Conservation (phyloP, 1,284 basidiomycete species). For the Mrakiaceae sp. region DNA sequence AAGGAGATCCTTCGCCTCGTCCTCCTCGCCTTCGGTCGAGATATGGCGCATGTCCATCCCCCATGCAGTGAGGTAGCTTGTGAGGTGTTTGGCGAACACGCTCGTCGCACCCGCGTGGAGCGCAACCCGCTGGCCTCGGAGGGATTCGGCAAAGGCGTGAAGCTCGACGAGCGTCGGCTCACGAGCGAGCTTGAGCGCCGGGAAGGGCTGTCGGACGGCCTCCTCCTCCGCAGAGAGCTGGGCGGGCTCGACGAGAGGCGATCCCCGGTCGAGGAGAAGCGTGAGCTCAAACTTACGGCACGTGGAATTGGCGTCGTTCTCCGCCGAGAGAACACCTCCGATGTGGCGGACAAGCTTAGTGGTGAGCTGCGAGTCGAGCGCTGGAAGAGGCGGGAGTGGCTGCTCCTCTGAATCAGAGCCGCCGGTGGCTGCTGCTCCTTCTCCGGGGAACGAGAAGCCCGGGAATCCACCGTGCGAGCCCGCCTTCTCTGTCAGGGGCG, state of each 20-base stretch:
- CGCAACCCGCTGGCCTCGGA: constrained; percentile 67
- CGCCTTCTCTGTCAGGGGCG: constrained; percentile 9
- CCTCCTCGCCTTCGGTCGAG: constrained; percentile 39
- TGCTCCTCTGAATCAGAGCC: too few species aligned
- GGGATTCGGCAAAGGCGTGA: constrained; percentile 59
- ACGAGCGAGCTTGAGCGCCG: constrained; percentile 41
- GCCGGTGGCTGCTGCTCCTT: neutral
- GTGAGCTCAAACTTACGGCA: constrained; percentile 33
- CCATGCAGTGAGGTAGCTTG: constrained; percentile 85
- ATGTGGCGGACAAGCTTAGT: constrained; percentile 55
- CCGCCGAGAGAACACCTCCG: constrained; percentile 45
- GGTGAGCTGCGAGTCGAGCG: constrained; percentile 52
- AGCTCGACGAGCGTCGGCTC: constrained; percentile 71
- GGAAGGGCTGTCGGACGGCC: constrained; percentile 40
- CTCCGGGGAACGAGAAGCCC: neutral
- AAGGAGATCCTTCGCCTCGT: constrained; percentile 17
- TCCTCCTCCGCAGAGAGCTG: constrained; percentile 40
- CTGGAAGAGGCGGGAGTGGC: constrained; percentile 18
- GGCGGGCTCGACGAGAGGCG: constrained; percentile 30
- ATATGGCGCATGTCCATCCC: constrained; percentile 81
- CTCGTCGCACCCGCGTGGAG: constrained; percentile 71
- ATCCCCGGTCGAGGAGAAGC: constrained; percentile 30
- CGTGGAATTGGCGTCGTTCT: constrained; percentile 27
- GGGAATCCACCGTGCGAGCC: neutral
- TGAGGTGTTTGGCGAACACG: constrained; percentile 78